A percentile compares a stretch with the other conserved stretches of the same genome.
These are phyloP conservation scores for Carex myosuroides DNA, from an alignment of 176 grass and related monocot genomes.

Conservation along the genomic window DNA sequence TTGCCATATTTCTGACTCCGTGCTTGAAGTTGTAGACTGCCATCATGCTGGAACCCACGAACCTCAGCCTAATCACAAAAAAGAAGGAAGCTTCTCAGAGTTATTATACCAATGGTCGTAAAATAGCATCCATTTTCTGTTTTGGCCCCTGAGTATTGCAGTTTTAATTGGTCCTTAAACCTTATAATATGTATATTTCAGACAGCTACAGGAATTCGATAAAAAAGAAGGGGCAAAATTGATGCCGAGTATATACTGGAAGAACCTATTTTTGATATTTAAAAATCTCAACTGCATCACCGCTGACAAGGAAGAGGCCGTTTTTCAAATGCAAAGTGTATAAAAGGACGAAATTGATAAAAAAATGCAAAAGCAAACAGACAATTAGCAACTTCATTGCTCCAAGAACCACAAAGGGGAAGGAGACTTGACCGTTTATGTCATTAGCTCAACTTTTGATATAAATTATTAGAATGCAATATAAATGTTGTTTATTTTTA, in stretches of 20 bases:
- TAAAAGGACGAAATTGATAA: background rate
- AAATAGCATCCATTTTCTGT: background rate
- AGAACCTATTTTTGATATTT: background rate
- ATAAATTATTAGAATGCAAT: background rate
- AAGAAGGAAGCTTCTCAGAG: background rate
- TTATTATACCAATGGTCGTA: background rate
- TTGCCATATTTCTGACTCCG: conserved; percentile 99
- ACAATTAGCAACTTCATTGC: background rate
- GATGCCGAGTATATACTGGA: background rate
- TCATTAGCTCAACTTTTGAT: background rate
- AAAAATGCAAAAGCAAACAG: background rate
- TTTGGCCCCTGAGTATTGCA: background rate
- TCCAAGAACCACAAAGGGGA: background rate
- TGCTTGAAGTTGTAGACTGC: conserved; percentile 90
- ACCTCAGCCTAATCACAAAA: conserved; percentile 68
- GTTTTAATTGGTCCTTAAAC: background rate
- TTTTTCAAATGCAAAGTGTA: background rate
- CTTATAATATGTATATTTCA: background rate
- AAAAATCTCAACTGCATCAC: background rate
- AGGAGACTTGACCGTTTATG: background rate
- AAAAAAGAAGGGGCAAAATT: background rate
- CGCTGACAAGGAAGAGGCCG: background rate
- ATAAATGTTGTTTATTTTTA: background rate
- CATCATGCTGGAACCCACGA: conserved; percentile 90
- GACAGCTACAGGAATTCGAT: background rate